phyloP scores from a whole-genome alignment of 768 basidiomycete genomes.

The Termitomyces heimii region DNA sequence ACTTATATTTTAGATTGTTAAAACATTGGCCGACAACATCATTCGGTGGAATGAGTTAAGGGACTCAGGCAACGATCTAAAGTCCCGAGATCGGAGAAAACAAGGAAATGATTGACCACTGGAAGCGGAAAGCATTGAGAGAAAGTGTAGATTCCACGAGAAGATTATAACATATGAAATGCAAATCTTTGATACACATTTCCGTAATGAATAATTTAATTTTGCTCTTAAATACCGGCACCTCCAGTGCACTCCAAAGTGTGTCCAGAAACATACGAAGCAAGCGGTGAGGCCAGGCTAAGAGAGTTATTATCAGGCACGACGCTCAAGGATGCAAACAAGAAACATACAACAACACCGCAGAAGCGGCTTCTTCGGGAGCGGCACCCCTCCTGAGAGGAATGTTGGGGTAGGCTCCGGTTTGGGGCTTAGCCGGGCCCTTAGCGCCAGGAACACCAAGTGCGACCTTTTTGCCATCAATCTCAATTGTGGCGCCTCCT shows the following conservation, averaged over 20 bases:
- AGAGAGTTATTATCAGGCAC: not conserved
- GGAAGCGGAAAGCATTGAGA: too few species aligned
- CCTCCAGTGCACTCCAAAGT: conserved; percentile 84
- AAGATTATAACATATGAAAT: not conserved
- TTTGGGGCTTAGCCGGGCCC: conserved; percentile 24
- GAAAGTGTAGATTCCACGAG: not conserved
- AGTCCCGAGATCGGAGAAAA: too few species aligned
- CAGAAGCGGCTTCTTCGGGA: conserved; percentile 72
- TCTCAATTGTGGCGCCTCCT: conserved; percentile 65
- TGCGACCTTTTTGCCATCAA: conserved; percentile 79
- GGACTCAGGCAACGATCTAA: too few species aligned
- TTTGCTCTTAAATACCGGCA: conserved; percentile 50
- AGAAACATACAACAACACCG: conserved; percentile 66
- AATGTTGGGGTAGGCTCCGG: conserved; percentile 33
- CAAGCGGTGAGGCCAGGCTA: conserved; percentile 74
- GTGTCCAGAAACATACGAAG: conserved; percentile 77
- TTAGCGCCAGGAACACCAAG: conserved; percentile 67
- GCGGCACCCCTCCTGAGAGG: conserved; percentile 66
- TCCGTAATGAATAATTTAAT: not conserved
- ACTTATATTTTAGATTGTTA: too few species aligned
- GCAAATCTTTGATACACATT: not conserved
- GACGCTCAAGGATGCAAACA: conserved; percentile 2
- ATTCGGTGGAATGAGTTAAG: too few species aligned
- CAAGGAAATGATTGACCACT: too few species aligned
- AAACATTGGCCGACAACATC: too few species aligned